phyloP scores from a whole-genome alignment of 805 yeast genomes.

The Nakazawaea wickerhamii region DNA sequence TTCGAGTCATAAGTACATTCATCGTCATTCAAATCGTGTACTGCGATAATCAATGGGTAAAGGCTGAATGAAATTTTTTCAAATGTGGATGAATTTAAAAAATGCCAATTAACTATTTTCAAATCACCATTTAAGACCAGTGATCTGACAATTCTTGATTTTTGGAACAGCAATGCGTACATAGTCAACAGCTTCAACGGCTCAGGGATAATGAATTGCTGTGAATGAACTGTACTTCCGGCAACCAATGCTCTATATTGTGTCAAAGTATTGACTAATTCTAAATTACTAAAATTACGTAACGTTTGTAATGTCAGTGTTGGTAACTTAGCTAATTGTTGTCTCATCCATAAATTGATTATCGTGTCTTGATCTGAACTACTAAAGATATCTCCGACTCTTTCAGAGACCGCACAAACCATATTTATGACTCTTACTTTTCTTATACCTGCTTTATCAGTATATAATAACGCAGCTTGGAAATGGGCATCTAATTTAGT shows the following conservation, averaged over 20 bases:
- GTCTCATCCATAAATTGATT: conserved; percentile 47
- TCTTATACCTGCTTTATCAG: conserved; percentile 69
- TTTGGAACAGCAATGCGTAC: conserved; percentile 62
- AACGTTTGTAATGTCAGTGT: conserved; percentile 31
- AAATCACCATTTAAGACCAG: conserved; percentile 52
- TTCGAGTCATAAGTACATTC: conserved; percentile 39
- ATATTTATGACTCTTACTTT: conserved; percentile 84
- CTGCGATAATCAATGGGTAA: conserved; percentile 74
- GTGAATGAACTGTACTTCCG: conserved; percentile 38
- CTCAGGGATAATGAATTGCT: conserved; percentile 77
- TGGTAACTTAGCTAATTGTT: conserved; percentile 34
- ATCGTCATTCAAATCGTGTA: conserved; percentile 65
- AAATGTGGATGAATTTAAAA: conserved; percentile 48
- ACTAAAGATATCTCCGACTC: conserved; percentile 66
- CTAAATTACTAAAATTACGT: conserved; percentile 28
- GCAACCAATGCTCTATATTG: conserved; percentile 48
- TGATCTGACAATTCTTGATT: conserved; percentile 56
- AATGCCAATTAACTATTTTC: conserved; percentile 50
- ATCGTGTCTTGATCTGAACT: conserved; percentile 75
- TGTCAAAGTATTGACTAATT: conserved; percentile 50
- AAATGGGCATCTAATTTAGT: conserved; percentile 76
- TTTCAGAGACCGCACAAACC: conserved; percentile 75
- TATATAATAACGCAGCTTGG: conserved; percentile 85
- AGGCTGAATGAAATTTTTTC: conserved; percentile 56
- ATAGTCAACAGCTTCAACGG: conserved; percentile 68